Evolutionary conservation across 116 monocot species (phyloP), one percentile per base, ranked within the genome.

Genomic region (Posidonia oceanica): DNA sequence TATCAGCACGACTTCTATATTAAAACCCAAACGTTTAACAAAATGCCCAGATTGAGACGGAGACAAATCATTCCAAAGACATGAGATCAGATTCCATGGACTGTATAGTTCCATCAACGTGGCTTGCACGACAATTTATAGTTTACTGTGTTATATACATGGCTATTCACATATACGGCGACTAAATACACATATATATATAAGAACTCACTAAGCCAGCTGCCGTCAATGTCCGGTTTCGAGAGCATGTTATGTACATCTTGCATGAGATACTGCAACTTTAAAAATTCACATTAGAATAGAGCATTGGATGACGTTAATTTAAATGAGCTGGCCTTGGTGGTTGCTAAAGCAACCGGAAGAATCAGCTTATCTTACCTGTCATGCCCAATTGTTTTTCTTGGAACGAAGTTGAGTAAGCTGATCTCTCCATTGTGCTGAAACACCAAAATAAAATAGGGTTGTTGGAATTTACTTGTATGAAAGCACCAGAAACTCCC

Each of bases 401-500:
- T 84, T 88, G 54, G 86, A 73, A 48, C 92, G 76, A 36, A 92
- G 76, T 63, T 84, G 75, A 14, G 59, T 78, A 56, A 92, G 88
- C 70, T 84, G 74, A 70, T 92, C 85, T 61, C 81, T 85, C 79
- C 84, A 92, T 78, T 82, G 84, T 80, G 92, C 92, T 88, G 85
- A 52, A 44, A 38, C 56, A 76, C 20, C 21, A 53, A n/a, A 69
- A 37, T 20, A 42, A 52, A 14, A 61, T 37, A 17, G 5, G 1
- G 29, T 29, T 58, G 16, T 20, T 13, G 13, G 29, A 15, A 42
- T 42, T 14, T 14, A 22, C 21, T 23, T 4, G 20, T 12, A 3
- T 7, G 60, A 13, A 12, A 60, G 15, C 23, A 13, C 40, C 3
- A 65, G 16, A 37, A 65, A 23, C 38, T 14, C 14, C 17, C 62